Conservation (phyloP, 768 basidiomycete species). For the Clathrus columnatus region DNA sequence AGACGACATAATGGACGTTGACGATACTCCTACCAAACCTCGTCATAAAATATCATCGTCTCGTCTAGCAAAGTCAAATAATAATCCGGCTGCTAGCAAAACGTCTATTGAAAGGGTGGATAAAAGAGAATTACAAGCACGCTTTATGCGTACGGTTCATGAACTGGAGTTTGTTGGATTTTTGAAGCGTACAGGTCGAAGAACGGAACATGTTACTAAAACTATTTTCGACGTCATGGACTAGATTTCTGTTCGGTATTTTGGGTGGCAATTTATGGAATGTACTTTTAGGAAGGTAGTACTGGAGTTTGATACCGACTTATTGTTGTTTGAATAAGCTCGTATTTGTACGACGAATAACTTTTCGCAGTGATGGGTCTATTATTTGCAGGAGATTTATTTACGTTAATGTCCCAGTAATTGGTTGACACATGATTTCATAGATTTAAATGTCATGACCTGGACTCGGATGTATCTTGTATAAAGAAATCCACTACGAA, state of each 20-base stretch:
- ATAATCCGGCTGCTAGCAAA: slow-evolving; percentile 21
- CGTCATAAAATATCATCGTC: slow-evolving; percentile 14
- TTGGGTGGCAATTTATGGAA: neutral
- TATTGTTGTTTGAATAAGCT: no score
- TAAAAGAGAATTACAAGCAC: slow-evolving; percentile 50
- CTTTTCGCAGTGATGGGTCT: neutral
- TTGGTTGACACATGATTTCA: no score
- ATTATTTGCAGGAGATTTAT: neutral
- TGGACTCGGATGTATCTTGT: no score
- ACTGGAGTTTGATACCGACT: no score
- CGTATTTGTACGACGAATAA: no score
- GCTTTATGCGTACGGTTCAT: slow-evolving; percentile 73
- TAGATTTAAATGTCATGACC: no score
- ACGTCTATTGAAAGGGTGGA: slow-evolving; percentile 7
- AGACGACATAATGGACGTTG: slow-evolving; percentile 4
- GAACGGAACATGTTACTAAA: slow-evolving; percentile 65
- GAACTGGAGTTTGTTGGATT: slow-evolving; percentile 77
- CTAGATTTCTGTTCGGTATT: neutral
- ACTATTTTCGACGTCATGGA: slow-evolving; percentile 46
- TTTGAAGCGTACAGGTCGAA: slow-evolving; percentile 70
- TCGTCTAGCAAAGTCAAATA: slow-evolving; percentile 42
- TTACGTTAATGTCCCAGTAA: no score
- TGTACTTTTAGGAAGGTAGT: neutral
- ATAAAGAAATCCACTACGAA: no score
- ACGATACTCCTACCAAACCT: slow-evolving; percentile 9